Conservation (phyloP, 2,329 filamentous ascomycete species). For the Claviceps humidiphila region DNA sequence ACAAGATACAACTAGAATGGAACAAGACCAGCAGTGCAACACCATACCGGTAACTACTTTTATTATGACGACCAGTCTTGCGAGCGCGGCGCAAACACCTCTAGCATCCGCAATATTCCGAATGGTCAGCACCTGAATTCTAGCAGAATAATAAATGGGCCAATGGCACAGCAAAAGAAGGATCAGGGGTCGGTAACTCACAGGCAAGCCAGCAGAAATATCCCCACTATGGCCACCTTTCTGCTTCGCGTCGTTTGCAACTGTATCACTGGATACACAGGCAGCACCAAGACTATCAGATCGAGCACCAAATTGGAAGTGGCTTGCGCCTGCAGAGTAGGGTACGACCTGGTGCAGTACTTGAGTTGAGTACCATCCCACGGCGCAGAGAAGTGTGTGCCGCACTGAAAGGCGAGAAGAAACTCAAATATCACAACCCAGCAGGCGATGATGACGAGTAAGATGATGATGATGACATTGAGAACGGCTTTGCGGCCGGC, state of each 20-base stretch:
- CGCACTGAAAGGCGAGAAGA: slow-evolving; percentile 11
- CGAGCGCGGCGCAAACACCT: slow-evolving; percentile 4
- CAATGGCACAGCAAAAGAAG: not conserved
- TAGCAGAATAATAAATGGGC: not conserved
- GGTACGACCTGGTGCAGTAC: slow-evolving; percentile 11
- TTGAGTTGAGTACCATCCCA: slow-evolving; percentile 11
- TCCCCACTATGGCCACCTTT: slow-evolving; percentile 7
- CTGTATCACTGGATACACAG: slow-evolving; percentile 7
- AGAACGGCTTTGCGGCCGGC: slow-evolving; percentile 3
- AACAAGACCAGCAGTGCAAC: not conserved
- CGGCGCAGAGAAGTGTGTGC: slow-evolving; percentile 11
- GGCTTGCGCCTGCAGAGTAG: slow-evolving; percentile 7
- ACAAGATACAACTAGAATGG: not conserved
- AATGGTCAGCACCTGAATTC: not conserved
- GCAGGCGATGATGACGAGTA: slow-evolving; percentile 6
- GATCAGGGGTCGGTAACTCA: not conserved
- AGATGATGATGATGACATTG: slow-evolving; percentile 4
- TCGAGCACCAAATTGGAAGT: slow-evolving; percentile 12
- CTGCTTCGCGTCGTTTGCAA: slow-evolving; percentile 4
- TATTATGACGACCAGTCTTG: slow-evolving; percentile 5
- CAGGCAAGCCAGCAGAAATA: slow-evolving; percentile 7
- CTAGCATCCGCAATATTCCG: not conserved
- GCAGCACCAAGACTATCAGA: slow-evolving; percentile 10
- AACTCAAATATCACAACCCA: slow-evolving; percentile 11
- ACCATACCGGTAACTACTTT: not conserved